Evolutionary conservation across 1,284 basidiomycete genomes (phyloP).

Genomic region (Leccinum pachyderme): DNA sequence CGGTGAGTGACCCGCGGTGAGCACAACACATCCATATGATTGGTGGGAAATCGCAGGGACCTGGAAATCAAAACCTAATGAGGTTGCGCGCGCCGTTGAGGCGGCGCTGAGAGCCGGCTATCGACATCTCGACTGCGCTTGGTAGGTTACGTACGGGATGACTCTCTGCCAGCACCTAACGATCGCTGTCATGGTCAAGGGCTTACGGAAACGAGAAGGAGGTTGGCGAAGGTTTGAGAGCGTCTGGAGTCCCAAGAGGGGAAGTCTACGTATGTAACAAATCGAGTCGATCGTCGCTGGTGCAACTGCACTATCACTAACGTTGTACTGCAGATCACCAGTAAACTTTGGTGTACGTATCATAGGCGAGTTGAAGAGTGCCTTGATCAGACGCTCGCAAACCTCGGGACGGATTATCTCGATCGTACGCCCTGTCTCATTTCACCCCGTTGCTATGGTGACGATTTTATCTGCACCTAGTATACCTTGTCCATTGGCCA

Average conservation of each 20-base stretch:
- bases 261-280: conserved; percentile 67
- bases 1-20: conserved; percentile 40
- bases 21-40: not conserved
- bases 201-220: conserved; percentile 77
- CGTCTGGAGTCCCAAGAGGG: conserved; percentile 72
- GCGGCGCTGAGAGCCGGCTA: conserved; percentile 78
- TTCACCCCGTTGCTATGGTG: not conserved
- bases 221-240: conserved; percentile 80
- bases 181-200: conserved; percentile 36
- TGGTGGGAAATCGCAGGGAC: conserved; percentile 51
- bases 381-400: conserved; percentile 68
- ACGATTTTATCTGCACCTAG: conserved; percentile 21
- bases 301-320: not conserved
- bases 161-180: conserved; percentile 24
- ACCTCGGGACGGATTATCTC: conserved; percentile 76
- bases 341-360: conserved; percentile 71
- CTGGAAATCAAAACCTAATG: conserved; percentile 75
- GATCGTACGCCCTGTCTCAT: conserved; percentile 50
- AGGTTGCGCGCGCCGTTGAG: conserved; percentile 68
- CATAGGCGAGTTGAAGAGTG: conserved; percentile 74
- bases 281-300: not conserved
- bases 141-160: conserved; percentile 37
- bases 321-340: conserved; percentile 51
- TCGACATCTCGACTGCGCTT: conserved; percentile 79
- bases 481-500: conserved; percentile 85